Conservation (phyloP, 208 protist species). For the Phytomonas sp. region DNA sequence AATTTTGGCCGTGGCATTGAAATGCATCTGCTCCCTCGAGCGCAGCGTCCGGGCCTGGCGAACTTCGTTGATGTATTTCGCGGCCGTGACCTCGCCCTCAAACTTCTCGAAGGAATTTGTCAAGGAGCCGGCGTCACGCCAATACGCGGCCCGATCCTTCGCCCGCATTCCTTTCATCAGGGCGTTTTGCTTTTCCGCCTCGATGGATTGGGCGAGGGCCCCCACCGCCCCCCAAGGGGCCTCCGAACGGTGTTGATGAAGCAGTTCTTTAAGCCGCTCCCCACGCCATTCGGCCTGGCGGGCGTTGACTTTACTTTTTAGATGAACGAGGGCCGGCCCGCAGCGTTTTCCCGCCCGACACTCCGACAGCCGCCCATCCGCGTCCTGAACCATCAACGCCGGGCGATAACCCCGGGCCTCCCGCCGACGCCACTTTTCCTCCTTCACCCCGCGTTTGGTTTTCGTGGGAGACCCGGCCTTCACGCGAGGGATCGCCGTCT, state of each 20-base stretch:
- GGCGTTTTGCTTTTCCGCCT: conserved; percentile 29
- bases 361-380: conserved; percentile 46
- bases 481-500: conserved; percentile 8
- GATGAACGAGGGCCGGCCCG: conserved; percentile 42
- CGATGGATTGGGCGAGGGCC: conserved; percentile 21
- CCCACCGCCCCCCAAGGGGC: conserved; percentile 65
- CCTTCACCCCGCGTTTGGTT: conserved; percentile 18
- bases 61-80: conserved; percentile 80
- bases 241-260: conserved; percentile 32
- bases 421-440: conserved; percentile 8
- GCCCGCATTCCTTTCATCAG: conserved; percentile 52
- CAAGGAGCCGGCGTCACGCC: conserved; percentile 51
- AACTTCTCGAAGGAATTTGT: conserved; percentile 83
- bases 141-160: conserved; percentile 65
- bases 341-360: conserved; percentile 45
- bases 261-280: conserved; percentile 37
- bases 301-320: conserved; percentile 15
- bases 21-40: conserved; percentile 83
- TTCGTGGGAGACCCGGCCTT: conserved; percentile 9
- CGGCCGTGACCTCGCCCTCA: conserved; percentile 64
- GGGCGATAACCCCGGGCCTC: background rate
- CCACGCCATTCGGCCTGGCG: conserved; percentile 57
- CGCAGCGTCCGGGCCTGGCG: conserved; percentile 69
- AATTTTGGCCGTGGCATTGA: conserved; percentile 83
- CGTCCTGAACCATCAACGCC: conserved; percentile 49